Conservation (phyloP, 208 protist species). For the Trypanosomatidae sp. region DNA sequence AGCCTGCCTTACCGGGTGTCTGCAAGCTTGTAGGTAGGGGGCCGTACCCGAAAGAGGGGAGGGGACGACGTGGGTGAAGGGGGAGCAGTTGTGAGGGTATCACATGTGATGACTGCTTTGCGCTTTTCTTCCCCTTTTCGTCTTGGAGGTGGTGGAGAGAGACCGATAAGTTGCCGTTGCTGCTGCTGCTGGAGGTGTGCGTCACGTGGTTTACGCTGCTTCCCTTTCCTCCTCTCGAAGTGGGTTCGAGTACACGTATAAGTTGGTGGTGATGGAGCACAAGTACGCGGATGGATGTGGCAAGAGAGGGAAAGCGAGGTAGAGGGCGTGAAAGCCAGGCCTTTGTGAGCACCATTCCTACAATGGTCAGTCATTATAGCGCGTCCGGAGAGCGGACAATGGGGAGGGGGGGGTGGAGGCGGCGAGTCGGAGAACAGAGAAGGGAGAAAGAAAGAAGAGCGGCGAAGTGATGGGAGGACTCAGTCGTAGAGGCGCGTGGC, state of each 20-base stretch:
- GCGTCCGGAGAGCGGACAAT: not conserved
- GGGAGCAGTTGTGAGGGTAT: too few relatives aligned
- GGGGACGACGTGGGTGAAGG: not conserved
- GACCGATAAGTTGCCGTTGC: not conserved
- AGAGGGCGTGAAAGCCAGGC: not conserved
- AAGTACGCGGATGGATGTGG: not conserved
- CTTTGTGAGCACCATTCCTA: not conserved
- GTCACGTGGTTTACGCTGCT: not conserved
- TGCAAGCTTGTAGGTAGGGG: not conserved
- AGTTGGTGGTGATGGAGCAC: not conserved
- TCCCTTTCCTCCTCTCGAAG: not conserved
- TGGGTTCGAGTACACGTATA: not conserved
- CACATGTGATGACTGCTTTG: not conserved
- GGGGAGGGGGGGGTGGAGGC: not conserved
- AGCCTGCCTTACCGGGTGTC: not conserved
- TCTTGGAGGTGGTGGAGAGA: not conserved
- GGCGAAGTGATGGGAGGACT: not conserved
- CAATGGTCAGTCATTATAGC: not conserved
- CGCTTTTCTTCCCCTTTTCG: not conserved
- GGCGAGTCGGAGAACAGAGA: not conserved
- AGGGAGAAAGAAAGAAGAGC: too few relatives aligned
- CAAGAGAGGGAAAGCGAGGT: not conserved
- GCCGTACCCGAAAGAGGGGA: not conserved
- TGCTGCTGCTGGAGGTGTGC: not conserved
- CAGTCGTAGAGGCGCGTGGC: not conserved